These are phyloP conservation scores for Trichophyton equinum DNA, from an alignment of 2,329 filamentous ascomycete genomes.

Conservation along the genomic window DNA sequence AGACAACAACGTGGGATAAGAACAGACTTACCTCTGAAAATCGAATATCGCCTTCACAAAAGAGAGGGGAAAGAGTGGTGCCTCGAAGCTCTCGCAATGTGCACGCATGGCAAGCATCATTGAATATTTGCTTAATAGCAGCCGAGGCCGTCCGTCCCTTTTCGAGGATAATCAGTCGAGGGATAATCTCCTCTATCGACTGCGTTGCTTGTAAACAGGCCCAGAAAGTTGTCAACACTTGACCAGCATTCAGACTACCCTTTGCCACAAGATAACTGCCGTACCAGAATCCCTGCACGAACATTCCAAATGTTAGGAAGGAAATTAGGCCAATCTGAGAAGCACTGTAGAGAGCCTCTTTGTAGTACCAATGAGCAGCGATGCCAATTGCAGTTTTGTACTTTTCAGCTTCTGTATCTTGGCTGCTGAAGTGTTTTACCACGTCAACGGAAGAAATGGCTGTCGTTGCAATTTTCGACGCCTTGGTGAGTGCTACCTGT, in stretches of 20 bases:
- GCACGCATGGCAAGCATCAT: not conserved
- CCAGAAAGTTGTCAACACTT: constrained; percentile 76
- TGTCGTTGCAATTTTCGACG: constrained; percentile 58
- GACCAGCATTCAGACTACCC: constrained; percentile 47
- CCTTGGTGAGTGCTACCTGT: constrained; percentile 52
- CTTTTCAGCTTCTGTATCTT: constrained; percentile 53
- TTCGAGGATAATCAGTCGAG: constrained; percentile 62
- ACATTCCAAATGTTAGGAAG: constrained; percentile 64
- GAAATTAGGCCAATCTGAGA: constrained; percentile 61
- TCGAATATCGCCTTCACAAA: constrained; percentile 55
- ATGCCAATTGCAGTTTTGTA: constrained; percentile 48
- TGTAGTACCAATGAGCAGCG: constrained; percentile 51
- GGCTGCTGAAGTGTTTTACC: constrained; percentile 75
- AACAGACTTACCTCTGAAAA: constrained; percentile 49
- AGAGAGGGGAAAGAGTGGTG: constrained; percentile 21
- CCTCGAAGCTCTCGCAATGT: constrained; percentile 18
- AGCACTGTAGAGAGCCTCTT: constrained; percentile 56
- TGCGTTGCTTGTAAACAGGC: constrained; percentile 64
- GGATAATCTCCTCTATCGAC: constrained; percentile 59
- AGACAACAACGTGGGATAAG: too few relatives aligned
- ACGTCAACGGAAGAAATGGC: constrained; percentile 65
- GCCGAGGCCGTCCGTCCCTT: constrained; percentile 66
- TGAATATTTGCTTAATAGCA: constrained; percentile 42
- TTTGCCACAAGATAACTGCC: constrained; percentile 56
- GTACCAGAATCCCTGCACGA: constrained; percentile 85